Conservation (phyloP, 257 asterid genomes). For the Jaltomata sinuosa region DNA sequence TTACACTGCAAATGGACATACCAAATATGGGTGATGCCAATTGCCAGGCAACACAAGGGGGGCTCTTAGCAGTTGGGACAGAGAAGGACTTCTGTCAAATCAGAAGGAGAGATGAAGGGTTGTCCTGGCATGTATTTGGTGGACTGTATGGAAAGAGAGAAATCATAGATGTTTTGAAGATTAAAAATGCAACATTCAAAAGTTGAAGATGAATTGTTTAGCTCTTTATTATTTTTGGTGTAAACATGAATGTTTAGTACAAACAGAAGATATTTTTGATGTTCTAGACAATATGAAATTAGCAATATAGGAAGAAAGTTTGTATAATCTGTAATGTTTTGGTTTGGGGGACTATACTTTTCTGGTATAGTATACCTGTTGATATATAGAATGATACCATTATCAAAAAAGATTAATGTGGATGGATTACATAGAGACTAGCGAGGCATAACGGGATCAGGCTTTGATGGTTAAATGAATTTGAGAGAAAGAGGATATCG, state of each 20-base stretch:
- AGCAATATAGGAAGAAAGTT: neutral
- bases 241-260: neutral
- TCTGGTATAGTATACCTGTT: neutral
- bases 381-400: neutral
- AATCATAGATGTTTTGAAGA: neutral
- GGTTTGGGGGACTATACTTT: neutral
- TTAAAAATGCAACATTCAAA: neutral
- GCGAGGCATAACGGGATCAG: neutral
- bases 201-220: neutral
- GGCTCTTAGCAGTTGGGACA: neutral
- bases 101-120: neutral
- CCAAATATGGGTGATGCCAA: neutral
- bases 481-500: neutral
- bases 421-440: neutral
- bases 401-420: neutral
- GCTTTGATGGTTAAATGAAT: neutral
- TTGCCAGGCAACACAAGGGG: neutral
- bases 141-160: neutral
- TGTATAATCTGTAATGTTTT: neutral
- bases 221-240: neutral
- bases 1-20: too few species aligned
- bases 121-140: neutral
- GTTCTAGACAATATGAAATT: neutral
- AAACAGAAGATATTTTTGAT: neutral
- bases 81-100: neutral